phyloP scores from a whole-genome alignment of 2,329 filamentous ascomycete species.

The Talaromyces amestolkiae region DNA sequence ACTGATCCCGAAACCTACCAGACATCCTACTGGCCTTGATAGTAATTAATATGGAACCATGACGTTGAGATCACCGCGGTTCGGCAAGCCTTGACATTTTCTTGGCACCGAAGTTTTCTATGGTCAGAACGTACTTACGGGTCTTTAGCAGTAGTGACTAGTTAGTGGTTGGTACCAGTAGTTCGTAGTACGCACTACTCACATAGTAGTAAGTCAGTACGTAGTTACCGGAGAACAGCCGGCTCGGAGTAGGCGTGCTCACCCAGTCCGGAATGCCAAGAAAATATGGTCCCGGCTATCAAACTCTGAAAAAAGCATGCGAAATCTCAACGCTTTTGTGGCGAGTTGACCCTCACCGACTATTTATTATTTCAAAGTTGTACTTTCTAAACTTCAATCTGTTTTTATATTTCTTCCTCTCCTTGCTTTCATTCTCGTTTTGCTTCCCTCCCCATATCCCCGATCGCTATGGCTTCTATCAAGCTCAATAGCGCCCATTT shows the following conservation, averaged over 20 bases:
- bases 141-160: too few species aligned
- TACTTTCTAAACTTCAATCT: too few species aligned
- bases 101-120: not conserved
- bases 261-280: not conserved
- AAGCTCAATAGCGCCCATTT: not conserved
- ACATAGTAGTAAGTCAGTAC: too few species aligned
- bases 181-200: too few species aligned
- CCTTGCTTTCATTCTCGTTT: not conserved
- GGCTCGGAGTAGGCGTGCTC: not conserved
- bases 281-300: slow-evolving; percentile 1
- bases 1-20: not conserved
- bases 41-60: not conserved
- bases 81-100: not conserved
- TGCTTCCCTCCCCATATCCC: not conserved
- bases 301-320: not conserved
- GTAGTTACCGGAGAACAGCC: too few species aligned
- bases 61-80: not conserved
- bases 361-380: not conserved
- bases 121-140: too few species aligned
- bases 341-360: slow-evolving; percentile 1
- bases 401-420: not conserved
- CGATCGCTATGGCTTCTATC: not conserved
- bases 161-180: too few species aligned
- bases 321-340: slow-evolving; percentile 5
- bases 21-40: too few species aligned